Evolutionary conservation across 2,329 filamentous ascomycete species (phyloP).

Genomic region (Alternaria brassicicola): DNA sequence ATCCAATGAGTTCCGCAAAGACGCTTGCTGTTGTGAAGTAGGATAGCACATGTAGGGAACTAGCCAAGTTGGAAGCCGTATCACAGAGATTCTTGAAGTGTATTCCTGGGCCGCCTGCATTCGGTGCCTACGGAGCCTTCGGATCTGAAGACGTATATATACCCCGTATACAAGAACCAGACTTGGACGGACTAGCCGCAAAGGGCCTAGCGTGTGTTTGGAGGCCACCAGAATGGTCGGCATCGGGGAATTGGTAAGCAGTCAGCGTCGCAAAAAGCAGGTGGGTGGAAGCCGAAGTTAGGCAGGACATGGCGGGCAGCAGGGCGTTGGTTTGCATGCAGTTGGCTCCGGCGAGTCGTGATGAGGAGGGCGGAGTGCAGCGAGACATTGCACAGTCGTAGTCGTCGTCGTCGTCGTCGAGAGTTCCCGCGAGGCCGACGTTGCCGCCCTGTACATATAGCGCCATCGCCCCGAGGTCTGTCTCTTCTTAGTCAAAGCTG

Average conservation of each 20-base stretch:
- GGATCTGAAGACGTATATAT: constrained; percentile 22
- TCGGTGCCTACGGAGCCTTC: constrained; percentile 19
- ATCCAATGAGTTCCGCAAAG: background rate
- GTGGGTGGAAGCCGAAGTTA: constrained; percentile 21
- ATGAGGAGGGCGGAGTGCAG: background rate
- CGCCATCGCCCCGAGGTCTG: constrained; percentile 10
- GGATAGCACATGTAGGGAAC: background rate
- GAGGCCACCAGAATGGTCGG: constrained; percentile 14
- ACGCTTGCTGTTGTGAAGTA: background rate
- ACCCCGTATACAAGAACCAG: constrained; percentile 22
- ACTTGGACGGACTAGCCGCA: background rate
- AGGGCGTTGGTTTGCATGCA: background rate
- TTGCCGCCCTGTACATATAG: constrained; percentile 17
- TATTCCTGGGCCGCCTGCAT: no score
- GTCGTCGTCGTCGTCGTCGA: constrained; percentile 1
- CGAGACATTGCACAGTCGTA: constrained; percentile 1
- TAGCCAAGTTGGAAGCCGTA: background rate
- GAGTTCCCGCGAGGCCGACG: constrained; percentile 10
- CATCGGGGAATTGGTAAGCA: constrained; percentile 29
- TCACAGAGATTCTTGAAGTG: background rate
- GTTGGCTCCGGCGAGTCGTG: constrained; percentile 1
- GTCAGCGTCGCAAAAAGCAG: constrained; percentile 5
- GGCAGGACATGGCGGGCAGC: constrained; percentile 4
- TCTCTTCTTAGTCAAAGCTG: constrained; percentile 29
- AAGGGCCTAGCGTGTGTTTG: constrained; percentile 15